A percentile compares a stretch with the other conserved stretches of the same genome.
Conservation (phyloP, 768 basidiomycete species). For the Lactifluus pinguis region DNA sequence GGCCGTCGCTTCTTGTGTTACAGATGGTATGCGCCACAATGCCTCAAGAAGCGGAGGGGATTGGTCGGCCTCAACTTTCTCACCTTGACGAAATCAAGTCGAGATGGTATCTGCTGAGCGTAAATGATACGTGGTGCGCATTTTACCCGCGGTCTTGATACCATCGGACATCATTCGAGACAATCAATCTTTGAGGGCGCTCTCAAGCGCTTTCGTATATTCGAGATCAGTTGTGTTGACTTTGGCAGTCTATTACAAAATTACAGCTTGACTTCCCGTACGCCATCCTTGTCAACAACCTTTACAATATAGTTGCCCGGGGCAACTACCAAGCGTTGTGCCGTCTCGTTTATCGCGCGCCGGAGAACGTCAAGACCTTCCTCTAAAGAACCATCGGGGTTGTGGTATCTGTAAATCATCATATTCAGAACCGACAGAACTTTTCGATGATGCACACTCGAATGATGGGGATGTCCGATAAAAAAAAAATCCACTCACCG, state of each 20-base stretch:
- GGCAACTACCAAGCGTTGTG: conserved; percentile 73
- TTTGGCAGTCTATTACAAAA: not conserved
- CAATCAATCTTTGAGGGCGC: not conserved
- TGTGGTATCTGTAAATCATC: conserved; percentile 59
- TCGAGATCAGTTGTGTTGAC: not conserved
- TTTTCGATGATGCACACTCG: not conserved
- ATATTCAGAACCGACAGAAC: conserved; percentile 4
- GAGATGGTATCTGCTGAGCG: too few relatives aligned
- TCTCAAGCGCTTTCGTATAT: not conserved
- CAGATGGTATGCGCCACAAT: too few relatives aligned
- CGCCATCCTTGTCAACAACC: conserved; percentile 86
- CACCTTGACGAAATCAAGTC: too few relatives aligned
- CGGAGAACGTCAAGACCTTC: conserved; percentile 78
- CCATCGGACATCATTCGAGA: too few relatives aligned
- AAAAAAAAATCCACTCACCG: conserved; percentile 40
- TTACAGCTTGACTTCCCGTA: conserved; percentile 63
- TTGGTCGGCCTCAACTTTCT: too few relatives aligned
- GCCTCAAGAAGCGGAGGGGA: too few relatives aligned
- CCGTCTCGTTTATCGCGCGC: conserved; percentile 83
- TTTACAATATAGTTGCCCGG: conserved; percentile 82
- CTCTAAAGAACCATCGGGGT: conserved; percentile 76
- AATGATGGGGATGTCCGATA: too few relatives aligned
- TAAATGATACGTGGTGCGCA: not conserved
- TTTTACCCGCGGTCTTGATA: too few relatives aligned
- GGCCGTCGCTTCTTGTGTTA: too few relatives aligned